phyloP scores from a whole-genome alignment of 2,329 filamentous ascomycete genomes.

The Fusarium incarnatum region DNA sequence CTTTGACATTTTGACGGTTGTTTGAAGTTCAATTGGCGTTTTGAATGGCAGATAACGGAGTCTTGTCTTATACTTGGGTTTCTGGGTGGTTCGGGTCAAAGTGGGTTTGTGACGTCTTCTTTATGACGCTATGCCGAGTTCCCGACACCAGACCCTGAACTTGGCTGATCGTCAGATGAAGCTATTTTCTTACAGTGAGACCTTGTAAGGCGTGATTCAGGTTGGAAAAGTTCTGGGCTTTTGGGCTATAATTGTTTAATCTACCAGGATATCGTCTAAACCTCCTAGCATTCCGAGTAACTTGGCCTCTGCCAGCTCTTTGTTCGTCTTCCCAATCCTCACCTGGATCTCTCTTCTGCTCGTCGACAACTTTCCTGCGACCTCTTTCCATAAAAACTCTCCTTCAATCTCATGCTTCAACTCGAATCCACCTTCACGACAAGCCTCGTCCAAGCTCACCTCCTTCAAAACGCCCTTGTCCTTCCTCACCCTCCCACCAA shows the following conservation, averaged over 20 bases:
- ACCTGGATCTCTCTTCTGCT: neutral
- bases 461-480: neutral
- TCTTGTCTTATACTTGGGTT: neutral
- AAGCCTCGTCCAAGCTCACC: neutral
- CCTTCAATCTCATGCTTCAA: neutral
- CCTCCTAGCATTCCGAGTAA: neutral
- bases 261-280: neutral
- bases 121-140: conserved; percentile 11
- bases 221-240: too few species aligned
- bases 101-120: conserved; percentile 22
- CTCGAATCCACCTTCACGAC: neutral
- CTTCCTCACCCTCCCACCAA: neutral
- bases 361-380: neutral
- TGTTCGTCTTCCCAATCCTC: neutral
- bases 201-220: too few species aligned
- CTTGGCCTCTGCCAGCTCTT: neutral
- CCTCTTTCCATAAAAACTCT: neutral
- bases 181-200: neutral
- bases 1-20: neutral
- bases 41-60: neutral
- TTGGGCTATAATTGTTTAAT: neutral
- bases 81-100: neutral
- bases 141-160: neutral
- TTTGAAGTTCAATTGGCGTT: neutral
- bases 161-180: neutral